Base-by-base conservation (phyloP, 192 early-diverging fungal genomes). In the Coemansia sp. region DNA sequence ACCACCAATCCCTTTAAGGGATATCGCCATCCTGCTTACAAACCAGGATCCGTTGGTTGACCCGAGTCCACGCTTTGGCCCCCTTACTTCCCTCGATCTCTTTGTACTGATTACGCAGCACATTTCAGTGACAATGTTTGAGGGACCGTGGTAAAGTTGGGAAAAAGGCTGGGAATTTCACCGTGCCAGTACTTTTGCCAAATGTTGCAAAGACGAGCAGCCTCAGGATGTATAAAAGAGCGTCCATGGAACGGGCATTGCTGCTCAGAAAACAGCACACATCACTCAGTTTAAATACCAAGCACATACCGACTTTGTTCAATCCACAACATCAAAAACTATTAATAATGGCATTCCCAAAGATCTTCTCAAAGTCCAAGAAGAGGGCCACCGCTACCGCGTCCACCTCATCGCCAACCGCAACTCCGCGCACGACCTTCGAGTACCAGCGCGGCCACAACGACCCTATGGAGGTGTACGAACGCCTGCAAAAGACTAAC, bases 301-400 rank as follows among this genome's bases (percentile, higher is more conserved):
- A 22, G 25, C 46, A 11, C 14, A 13, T 19, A 36, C 46, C 19
- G 9, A 19, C 9, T 17, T 50, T 40, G 29, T 40, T 6, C 11
- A 40, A 40, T 10, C 38, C 7, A 40, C 38, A 40, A 40, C 38
- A 40, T 40, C 38, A 1, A 5, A 40, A 40, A 40, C 38, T 29
- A 29, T 56, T 19, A 58, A 34, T 15, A 40, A 66, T 66, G 64
- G 64, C 64, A 20, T 33, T 66, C 34, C 7, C 55, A 41, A 66
- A 66, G 64, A 19, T 66, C 45, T 66, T 66, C 64, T 36, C 35
- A 19, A 66, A 41, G 54, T 34, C 40, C 63, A 65, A 55, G 32
- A 62, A 62, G 45, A 42, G 15, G 34, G 9, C 58, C 5, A 38
- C 58, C 8, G 19, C 23, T 41, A 34, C 15, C 17, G 41, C 60